phyloP scores from a whole-genome alignment of 768 basidiomycete species.

The Rhizopogon vulgaris region DNA sequence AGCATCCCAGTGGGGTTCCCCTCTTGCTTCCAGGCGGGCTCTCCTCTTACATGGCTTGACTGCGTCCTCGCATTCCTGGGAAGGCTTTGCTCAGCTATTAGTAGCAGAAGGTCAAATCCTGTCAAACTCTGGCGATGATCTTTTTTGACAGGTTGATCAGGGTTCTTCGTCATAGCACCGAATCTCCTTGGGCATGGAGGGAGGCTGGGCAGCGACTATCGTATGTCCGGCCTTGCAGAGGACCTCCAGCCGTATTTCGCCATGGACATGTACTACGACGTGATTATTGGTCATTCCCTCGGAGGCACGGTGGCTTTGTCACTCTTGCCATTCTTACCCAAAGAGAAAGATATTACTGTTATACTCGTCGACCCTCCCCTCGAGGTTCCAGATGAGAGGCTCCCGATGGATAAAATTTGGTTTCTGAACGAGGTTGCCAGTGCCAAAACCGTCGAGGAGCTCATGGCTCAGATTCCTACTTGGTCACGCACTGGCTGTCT shows the following conservation, averaged over 20 bases:
- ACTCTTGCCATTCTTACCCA: slow-evolving; percentile 1
- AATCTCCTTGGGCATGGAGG: slow-evolving; percentile 1
- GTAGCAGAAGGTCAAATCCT: slow-evolving; percentile 8
- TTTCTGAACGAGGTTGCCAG: not conserved
- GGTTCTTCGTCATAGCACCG: slow-evolving; percentile 4
- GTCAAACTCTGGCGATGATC: not conserved
- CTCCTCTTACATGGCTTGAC: slow-evolving; percentile 20
- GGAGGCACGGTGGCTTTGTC: slow-evolving; percentile 1
- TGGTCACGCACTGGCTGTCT: not conserved
- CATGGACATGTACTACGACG: not conserved
- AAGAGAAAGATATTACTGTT: not conserved
- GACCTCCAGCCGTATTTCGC: not conserved
- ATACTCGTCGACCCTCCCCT: slow-evolving; percentile 7
- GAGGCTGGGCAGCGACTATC: not conserved
- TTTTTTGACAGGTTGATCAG: not conserved
- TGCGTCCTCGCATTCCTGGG: slow-evolving; percentile 17
- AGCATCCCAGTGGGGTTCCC: slow-evolving; percentile 17
- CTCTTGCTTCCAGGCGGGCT: slow-evolving; percentile 16
- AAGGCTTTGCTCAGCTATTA: slow-evolving; percentile 10
- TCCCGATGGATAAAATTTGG: not conserved
- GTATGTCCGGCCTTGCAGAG: not conserved
- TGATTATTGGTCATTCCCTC: slow-evolving; percentile 7
- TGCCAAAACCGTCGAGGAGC: not conserved
- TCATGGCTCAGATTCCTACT: not conserved
- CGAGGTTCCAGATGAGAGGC: not conserved